These are phyloP conservation scores for Auriscalpium vulgare DNA, from an alignment of 768 basidiomycete species.

Conservation along the genomic window DNA sequence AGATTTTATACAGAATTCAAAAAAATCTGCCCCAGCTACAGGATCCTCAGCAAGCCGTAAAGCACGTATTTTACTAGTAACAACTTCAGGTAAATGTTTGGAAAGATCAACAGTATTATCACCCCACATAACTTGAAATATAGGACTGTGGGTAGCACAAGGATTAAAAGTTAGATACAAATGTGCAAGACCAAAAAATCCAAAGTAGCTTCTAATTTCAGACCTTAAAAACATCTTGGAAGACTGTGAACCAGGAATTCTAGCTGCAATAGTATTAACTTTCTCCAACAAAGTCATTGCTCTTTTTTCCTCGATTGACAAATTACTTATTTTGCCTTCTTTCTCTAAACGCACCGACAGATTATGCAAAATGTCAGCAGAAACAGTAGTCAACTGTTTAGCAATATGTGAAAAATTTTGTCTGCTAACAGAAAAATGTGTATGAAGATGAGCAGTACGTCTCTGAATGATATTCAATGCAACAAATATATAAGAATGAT, in stretches of 20 bases:
- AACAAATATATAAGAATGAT: conserved; percentile 22
- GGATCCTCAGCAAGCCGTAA: conserved; percentile 23
- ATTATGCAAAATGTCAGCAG: background rate
- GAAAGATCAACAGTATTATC: conserved; percentile 7
- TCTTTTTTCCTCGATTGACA: conserved; percentile 12
- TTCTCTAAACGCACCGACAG: conserved; percentile 8
- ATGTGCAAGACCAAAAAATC: conserved; percentile 22
- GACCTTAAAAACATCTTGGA: conserved; percentile 19
- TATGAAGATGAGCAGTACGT: conserved; percentile 18
- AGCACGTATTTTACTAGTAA: conserved; percentile 13
- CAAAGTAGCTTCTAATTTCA: conserved; percentile 22
- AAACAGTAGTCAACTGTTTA: conserved; percentile 5
- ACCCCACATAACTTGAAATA: conserved; percentile 25
- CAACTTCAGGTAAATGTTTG: conserved; percentile 16
- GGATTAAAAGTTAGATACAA: conserved; percentile 23
- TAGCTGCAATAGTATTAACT: conserved; percentile 24
- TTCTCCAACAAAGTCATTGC: conserved; percentile 19
- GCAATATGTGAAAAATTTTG: conserved; percentile 9
- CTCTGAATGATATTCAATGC: conserved; percentile 22
- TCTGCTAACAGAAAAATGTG: conserved; percentile 16
- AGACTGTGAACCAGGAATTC: conserved; percentile 24
- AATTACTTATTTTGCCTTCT: conserved; percentile 2
- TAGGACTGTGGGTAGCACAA: conserved; percentile 16
- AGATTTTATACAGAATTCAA: conserved; percentile 18
- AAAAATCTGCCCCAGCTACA: conserved; percentile 29